A percentile compares a stretch with the other conserved stretches of the same genome.
Evolutionary conservation across 306 rosid genomes (phyloP).

Genomic region (Prunus mira): DNA sequence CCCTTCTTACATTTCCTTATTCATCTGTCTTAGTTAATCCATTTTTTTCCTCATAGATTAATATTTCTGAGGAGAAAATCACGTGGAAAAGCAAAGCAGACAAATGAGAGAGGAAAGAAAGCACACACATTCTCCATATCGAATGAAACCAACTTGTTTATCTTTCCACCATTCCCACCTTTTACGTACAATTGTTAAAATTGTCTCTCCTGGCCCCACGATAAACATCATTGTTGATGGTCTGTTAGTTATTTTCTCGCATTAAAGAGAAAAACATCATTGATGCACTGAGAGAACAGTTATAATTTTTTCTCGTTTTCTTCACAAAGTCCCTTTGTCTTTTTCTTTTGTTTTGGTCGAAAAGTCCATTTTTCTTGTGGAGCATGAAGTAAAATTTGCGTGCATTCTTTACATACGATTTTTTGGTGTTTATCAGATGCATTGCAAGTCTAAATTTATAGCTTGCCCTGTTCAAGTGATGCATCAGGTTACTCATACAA

Average conservation of each 20-base stretch:
- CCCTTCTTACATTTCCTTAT: neutral
- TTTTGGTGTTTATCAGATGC: too few species aligned
- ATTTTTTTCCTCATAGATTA: neutral
- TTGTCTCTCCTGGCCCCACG: neutral
- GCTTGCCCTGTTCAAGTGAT: too few species aligned
- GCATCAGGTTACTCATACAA: too few species aligned
- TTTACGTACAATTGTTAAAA: conserved; percentile 2
- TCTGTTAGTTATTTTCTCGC: too few species aligned
- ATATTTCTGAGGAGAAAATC: conserved; percentile 23
- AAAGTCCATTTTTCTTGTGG: neutral
- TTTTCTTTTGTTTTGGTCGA: neutral
- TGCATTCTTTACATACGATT: too few species aligned
- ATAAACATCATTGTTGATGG: neutral
- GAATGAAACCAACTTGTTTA: neutral
- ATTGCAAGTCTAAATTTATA: too few species aligned
- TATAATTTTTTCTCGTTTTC: neutral
- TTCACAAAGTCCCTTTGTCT: neutral
- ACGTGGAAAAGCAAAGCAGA: conserved; percentile 30
- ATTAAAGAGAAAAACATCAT: too few species aligned
- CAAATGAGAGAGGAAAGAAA: neutral
- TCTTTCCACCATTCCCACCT: neutral
- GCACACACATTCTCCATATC: neutral
- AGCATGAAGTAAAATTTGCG: neutral
- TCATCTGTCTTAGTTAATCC: neutral
- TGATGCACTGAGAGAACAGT: neutral